Conservation (phyloP, 2,329 filamentous ascomycete genomes). For the Monosporascus sp. region DNA sequence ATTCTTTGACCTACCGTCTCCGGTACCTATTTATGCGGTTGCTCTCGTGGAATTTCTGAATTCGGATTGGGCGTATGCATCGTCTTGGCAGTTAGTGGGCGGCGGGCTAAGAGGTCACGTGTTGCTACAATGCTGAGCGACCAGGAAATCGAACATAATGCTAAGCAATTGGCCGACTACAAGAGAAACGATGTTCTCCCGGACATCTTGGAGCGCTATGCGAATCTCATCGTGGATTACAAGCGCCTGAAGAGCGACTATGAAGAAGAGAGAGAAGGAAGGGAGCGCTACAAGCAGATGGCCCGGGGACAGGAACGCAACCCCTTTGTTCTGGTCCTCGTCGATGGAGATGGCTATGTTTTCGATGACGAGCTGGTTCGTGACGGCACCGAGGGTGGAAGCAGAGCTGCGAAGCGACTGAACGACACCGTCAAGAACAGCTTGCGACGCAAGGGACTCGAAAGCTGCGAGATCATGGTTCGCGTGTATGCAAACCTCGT, state of each 20-base stretch:
- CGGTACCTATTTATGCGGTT: too few species aligned
- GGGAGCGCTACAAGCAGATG: constrained; percentile 51
- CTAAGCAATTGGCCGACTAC: constrained; percentile 26
- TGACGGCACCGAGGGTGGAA: constrained; percentile 47
- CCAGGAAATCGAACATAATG: constrained; percentile 21
- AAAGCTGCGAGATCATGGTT: constrained; percentile 48
- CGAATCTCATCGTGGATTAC: constrained; percentile 46
- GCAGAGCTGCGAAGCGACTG: constrained; percentile 47
- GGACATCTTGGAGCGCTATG: constrained; percentile 29
- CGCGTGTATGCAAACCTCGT: constrained; percentile 52
- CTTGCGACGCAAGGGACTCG: constrained; percentile 41
- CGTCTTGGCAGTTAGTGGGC: background rate
- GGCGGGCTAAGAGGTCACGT: background rate
- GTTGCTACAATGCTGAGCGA: constrained; percentile 19
- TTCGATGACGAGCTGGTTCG: constrained; percentile 46
- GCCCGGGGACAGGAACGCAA: constrained; percentile 45
- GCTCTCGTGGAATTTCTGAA: background rate
- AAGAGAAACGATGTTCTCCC: constrained; percentile 21
- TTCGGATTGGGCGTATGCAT: background rate
- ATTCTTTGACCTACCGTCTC: too few species aligned
- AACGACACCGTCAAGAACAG: constrained; percentile 44
- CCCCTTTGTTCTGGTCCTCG: constrained; percentile 54
- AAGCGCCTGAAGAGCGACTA: constrained; percentile 50
- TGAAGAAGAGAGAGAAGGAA: constrained; percentile 48
- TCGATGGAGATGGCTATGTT: constrained; percentile 59